phyloP scores from a whole-genome alignment of 345 rosid species.

The Lepidium aucheri region DNA sequence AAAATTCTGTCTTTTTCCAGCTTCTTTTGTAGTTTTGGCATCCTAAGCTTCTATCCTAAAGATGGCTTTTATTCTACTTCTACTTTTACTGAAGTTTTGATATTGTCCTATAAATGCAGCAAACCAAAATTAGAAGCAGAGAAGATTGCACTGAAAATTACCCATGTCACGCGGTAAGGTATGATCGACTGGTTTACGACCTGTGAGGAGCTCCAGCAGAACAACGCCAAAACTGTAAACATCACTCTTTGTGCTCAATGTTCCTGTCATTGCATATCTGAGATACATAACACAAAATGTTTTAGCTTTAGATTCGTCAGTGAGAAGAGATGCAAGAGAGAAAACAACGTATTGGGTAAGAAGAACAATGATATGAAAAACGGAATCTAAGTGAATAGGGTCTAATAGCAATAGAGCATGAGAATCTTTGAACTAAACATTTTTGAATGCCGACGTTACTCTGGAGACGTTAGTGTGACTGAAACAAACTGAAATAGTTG shows the following conservation, averaged over 20 bases:
- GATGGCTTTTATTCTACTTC: not conserved
- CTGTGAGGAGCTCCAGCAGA: conserved; percentile 70
- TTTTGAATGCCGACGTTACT: not conserved
- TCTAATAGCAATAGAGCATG: not conserved
- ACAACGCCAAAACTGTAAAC: conserved; percentile 84
- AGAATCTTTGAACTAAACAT: not conserved
- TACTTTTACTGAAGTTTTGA: not conserved
- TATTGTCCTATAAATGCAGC: not conserved
- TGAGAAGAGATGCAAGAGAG: not conserved
- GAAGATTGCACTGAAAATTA: conserved; percentile 17
- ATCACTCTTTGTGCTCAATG: conserved; percentile 66
- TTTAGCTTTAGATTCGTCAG: not conserved
- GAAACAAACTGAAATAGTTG: not conserved
- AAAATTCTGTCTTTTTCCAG: not conserved
- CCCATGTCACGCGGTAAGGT: conserved; percentile 83
- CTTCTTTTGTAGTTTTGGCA: not conserved
- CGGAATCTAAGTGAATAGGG: not conserved
- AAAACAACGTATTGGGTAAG: not conserved
- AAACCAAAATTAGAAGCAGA: not conserved
- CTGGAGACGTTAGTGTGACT: not conserved
- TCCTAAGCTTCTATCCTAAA: not conserved
- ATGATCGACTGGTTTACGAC: conserved; percentile 83
- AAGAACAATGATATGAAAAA: not conserved
- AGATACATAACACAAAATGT: not conserved
- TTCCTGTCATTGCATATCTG: conserved; percentile 85